Percentiles rank a stretch among this genome's conserved stretches.
Conservation (phyloP, 129 eudicot species). For the Flaveria ramosissima region DNA sequence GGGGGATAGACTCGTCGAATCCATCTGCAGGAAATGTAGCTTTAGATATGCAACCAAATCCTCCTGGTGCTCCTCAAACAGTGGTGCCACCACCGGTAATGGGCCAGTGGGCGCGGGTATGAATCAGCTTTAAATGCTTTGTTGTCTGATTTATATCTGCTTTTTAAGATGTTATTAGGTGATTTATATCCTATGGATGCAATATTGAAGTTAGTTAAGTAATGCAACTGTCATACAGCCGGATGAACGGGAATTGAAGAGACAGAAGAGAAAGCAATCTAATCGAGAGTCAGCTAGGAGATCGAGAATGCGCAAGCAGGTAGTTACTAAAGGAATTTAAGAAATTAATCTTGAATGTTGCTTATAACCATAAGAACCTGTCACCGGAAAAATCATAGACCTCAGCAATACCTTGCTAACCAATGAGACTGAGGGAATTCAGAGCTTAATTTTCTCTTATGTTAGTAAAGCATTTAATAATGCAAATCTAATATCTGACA, state of each 20-base stretch:
- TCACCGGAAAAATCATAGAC: not conserved
- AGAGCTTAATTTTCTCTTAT: not conserved
- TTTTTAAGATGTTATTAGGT: not conserved
- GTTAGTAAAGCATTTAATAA: not conserved
- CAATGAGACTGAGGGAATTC: not conserved
- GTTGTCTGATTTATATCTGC: not conserved
- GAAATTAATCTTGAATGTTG: not conserved
- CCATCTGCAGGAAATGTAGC: constrained; percentile 60
- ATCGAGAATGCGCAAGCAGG: constrained; percentile 93
- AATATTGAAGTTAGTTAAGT: not conserved
- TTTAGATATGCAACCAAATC: constrained; percentile 49
- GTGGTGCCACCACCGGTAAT: constrained; percentile 31
- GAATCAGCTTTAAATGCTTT: not conserved
- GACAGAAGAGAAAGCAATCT: constrained; percentile 88
- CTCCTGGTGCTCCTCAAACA: constrained; percentile 32
- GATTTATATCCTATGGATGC: not conserved
- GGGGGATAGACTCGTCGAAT: constrained; percentile 83
- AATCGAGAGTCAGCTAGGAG: constrained; percentile 94
- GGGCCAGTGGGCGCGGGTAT: constrained; percentile 80
- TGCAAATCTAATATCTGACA: not conserved
- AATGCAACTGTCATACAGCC: constrained; percentile 26
- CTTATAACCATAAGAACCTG: not conserved
- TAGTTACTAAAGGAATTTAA: not conserved
- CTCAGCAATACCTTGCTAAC: not conserved
- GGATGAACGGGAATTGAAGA: constrained; percentile 90